Percentiles rank a stretch among this genome's conserved stretches.
phyloP scores from a whole-genome alignment of 192 early-diverging fungal species.

The Haplosporangium gracile region DNA sequence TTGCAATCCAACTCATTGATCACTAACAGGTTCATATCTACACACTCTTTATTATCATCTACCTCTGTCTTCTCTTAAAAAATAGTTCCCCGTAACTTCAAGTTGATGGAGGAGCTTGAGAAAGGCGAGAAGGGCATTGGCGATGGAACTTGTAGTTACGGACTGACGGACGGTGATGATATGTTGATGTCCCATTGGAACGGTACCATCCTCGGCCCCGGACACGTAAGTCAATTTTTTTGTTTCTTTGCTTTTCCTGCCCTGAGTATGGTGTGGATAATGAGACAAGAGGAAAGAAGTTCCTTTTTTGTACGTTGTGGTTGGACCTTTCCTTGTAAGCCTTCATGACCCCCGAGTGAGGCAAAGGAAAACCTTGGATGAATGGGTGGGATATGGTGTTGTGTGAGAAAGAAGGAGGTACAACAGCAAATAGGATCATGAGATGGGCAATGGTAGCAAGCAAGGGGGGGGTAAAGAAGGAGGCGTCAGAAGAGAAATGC shows the following conservation, averaged over 20 bases:
- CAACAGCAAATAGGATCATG: background rate
- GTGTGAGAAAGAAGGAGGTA: background rate
- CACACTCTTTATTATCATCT: background rate
- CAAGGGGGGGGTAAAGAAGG: background rate
- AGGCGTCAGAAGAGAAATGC: background rate
- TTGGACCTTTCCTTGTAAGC: background rate
- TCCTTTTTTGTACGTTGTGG: background rate
- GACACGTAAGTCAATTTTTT: slow-evolving; percentile 67
- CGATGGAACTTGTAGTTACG: slow-evolving; percentile 95
- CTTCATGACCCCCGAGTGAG: background rate
- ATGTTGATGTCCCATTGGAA: slow-evolving; percentile 90
- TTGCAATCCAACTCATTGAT: background rate
- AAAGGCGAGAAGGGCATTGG: slow-evolving; percentile 97
- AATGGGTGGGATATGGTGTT: background rate
- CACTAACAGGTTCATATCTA: background rate
- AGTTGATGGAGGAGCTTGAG: slow-evolving; percentile 96
- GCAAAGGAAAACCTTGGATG: background rate
- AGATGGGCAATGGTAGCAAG: background rate
- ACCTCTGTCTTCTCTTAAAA: no score
- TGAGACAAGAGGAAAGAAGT: background rate
- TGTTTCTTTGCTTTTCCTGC: background rate
- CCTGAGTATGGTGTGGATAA: background rate
- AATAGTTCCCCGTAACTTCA: slow-evolving; percentile 96
- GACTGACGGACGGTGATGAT: slow-evolving; percentile 87
- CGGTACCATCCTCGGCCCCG: slow-evolving; percentile 93